Base-by-base conservation (phyloP, 306 rosid genomes). In the Quercus cerris region DNA sequence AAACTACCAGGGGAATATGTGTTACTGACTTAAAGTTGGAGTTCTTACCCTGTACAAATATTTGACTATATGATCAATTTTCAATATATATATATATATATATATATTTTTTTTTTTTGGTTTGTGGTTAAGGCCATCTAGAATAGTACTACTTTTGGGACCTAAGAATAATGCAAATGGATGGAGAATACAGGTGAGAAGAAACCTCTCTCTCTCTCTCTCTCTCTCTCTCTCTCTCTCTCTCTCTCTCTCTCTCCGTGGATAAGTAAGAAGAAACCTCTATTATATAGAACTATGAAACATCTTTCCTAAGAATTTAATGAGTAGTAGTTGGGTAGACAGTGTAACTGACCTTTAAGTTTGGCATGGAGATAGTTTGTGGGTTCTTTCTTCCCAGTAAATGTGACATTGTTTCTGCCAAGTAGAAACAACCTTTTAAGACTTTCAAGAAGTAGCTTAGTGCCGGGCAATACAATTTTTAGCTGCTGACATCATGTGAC, bases 171-270 rank as follows among this genome's bases (percentile, higher is more conserved):
- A 35, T 1, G 7, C 11, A 30, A 64, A 30, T 28, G 22, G 30
- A 17, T 64, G 31, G 18, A 64, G 5, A 30, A 30, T 12, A 28
- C 46, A 64, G 23, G 13, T 30, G 70, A 64, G 70, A 28, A 3
- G 54, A 11, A 49, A 49, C 54, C n/a, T n/a, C n/a, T n/a, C n/a
- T n/a, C n/a, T n/a, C n/a, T n/a, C n/a, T n/a, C n/a, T n/a, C n/a
- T n/a, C n/a, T n/a, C n/a, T n/a, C n/a, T n/a, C n/a, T n/a, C n/a
- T n/a, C 15, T 13, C 4, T 49, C 4, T 3, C 13, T 10, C 46
- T 7, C 11, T 0, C 46, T 38, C 0, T 38, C 12, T 9, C 46
- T 7, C 11, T 0, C 46, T 38, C 0, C 7, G 11, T 2, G 46
- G 5, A 49, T 49, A 12, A 49, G 4, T 49, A 49, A 49, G 54